Evolutionary conservation across 2,329 filamentous ascomycete genomes (phyloP), one percentile per base, ranked within the genome.

Genomic region (Gaeumannomyces tritici): DNA sequence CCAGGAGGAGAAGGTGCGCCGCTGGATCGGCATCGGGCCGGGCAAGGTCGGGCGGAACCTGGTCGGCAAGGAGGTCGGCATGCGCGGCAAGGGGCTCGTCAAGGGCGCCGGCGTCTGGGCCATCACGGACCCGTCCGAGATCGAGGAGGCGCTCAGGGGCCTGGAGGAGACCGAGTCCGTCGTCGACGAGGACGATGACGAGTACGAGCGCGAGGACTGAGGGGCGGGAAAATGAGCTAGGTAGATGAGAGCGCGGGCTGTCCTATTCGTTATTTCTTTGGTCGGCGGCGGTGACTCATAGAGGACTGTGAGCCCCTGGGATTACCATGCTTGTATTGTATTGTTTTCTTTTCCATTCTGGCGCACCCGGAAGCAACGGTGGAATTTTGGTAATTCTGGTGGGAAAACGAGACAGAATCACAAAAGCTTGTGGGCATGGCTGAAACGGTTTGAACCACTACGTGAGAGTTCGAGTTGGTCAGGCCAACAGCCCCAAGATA

Each of bases 61-160:
- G 9, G 93, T 98, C 1, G 92, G 93, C 15, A 97, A 97, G 75
- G 93, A 97, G 75, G 93, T 97, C 3, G 93, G 92, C 12, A 93
- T 95, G 85, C 84, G 86, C 60, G 86, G 86, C 27, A 85, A 88
- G 69, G 90, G 95, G 62, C 78, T 83, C 21, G 84, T 93, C 59
- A 96, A 93, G 72, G 92, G 92, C 1, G 93, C 92, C 59, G 93
- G 93, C 2, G 93, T 97, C 0, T 96, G 93, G 92, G 92, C 89
- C 4, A 90, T 97, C 62, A 93, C 87, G 12, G 88, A 92, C 71
- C 91, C 93, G 11, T 83, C 80, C 62, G 89, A 91, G 73, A 83
- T 91, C 58, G 88, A 92, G 65, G 85, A 89, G 65, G 83, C 88
- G 57, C 72, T 91, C 54, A 79, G 76, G 64, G 86, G 82, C 2